Evolutionary conservation across 306 rosid genomes (phyloP).

Genomic region (Vigna mungo): DNA sequence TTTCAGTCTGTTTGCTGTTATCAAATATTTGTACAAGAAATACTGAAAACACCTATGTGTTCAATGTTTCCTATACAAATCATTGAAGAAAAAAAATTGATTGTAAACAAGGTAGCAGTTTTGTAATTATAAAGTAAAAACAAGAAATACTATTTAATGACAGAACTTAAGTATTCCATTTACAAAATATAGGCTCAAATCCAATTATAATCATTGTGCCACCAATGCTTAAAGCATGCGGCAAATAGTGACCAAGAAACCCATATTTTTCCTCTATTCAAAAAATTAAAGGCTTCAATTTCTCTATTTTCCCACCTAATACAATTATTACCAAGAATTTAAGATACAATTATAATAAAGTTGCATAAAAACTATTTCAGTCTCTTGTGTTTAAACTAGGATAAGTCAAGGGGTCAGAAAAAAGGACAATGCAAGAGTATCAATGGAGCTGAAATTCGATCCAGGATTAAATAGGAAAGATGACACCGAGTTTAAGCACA

Average conservation of each 20-base stretch:
- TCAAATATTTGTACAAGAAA: too few species aligned
- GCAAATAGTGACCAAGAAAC: not conserved
- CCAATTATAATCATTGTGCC: not conserved
- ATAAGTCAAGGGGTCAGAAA: not conserved
- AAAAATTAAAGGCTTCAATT: not conserved
- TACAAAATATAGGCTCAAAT: not conserved
- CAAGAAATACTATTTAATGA: not conserved
- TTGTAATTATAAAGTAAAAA: too few species aligned
- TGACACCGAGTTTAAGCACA: not conserved
- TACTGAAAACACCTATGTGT: too few species aligned
- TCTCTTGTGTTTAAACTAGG: not conserved
- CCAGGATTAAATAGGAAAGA: not conserved
- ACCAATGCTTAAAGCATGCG: not conserved
- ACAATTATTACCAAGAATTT: not conserved
- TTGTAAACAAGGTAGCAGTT: too few species aligned
- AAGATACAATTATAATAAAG: not conserved
- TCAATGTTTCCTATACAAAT: too few species aligned
- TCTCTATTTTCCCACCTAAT: not conserved
- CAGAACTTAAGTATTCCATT: not conserved
- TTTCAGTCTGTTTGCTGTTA: too few species aligned
- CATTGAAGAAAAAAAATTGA: too few species aligned
- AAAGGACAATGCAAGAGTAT: not conserved
- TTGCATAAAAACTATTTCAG: not conserved
- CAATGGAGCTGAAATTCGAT: not conserved
- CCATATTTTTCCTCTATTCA: not conserved